These are phyloP conservation scores for Paralagenidium karlingii DNA, from an alignment of 352 stramenopile species.

Conservation along the genomic window DNA sequence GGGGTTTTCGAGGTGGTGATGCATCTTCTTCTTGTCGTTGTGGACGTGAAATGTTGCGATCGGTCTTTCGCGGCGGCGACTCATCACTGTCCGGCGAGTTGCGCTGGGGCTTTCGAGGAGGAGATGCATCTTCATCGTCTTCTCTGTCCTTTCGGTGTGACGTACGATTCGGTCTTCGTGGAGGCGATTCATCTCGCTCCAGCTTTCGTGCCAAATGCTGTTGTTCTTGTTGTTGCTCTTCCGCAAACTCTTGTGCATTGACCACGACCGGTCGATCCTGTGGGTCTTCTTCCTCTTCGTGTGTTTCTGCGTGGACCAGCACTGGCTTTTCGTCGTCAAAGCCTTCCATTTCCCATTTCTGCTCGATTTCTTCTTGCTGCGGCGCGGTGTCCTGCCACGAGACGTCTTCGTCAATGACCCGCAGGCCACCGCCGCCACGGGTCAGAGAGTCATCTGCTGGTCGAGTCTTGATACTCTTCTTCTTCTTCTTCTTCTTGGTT, in stretches of 20 bases:
- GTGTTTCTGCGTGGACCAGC: conserved; percentile 26
- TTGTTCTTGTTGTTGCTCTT: conserved; percentile 25
- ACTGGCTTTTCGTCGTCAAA: conserved; percentile 19
- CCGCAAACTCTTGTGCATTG: conserved; percentile 50
- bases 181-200: conserved; percentile 30
- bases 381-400: conserved; percentile 33
- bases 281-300: conserved; percentile 26
- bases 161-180: conserved; percentile 15
- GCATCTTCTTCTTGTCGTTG: conserved; percentile 5
- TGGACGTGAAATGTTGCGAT: not conserved
- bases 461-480: not conserved
- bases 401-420: conserved; percentile 48
- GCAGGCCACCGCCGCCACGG: conserved; percentile 5
- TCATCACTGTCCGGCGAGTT: conserved; percentile 7
- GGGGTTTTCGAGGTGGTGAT: conserved; percentile 19
- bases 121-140: conserved; percentile 12
- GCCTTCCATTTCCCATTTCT: conserved; percentile 43
- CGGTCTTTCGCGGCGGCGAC: conserved; percentile 12
- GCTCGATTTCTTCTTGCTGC: conserved; percentile 29
- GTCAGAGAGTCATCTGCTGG: no score
- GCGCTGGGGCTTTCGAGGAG: conserved; percentile 10
- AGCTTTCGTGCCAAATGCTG: conserved; percentile 6
- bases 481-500: conserved; percentile 40
- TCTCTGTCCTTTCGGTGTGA: not conserved
- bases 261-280: conserved; percentile 61